phyloP scores from a whole-genome alignment of 2,329 filamentous ascomycete genomes.

The Aspergillus awamori region DNA sequence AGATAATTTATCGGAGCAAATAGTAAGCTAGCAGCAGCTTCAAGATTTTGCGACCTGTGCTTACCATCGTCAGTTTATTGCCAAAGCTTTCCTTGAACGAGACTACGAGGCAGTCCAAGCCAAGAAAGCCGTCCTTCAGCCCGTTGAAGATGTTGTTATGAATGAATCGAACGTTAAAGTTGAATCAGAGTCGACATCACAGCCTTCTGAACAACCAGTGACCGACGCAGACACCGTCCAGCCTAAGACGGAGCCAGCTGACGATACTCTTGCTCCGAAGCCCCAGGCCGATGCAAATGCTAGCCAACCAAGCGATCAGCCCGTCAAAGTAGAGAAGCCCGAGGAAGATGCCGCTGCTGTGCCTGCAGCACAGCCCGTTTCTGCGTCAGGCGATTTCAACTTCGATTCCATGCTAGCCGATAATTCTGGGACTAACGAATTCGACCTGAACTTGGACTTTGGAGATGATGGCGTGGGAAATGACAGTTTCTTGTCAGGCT shows the following conservation, averaged over 20 bases:
- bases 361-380: constrained; percentile 27
- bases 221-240: constrained; percentile 23
- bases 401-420: constrained; percentile 47
- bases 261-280: constrained; percentile 15
- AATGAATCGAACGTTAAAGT: constrained; percentile 23
- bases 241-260: constrained; percentile 18
- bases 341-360: constrained; percentile 17
- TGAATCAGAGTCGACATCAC: constrained; percentile 21
- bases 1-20: constrained; percentile 46
- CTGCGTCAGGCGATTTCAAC: constrained; percentile 38
- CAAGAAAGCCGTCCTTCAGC: constrained; percentile 32
- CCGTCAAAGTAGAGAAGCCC: constrained; percentile 30
- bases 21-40: constrained; percentile 34
- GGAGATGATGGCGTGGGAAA: constrained; percentile 43
- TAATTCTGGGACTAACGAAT: constrained; percentile 36
- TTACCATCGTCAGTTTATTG: constrained; percentile 40
- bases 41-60: background rate
- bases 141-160: constrained; percentile 36
- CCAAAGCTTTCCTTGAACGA: constrained; percentile 47
- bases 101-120: constrained; percentile 44
- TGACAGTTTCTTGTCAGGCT: constrained; percentile 41
- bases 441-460: constrained; percentile 46
- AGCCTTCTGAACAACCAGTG: constrained; percentile 23
- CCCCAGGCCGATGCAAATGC: constrained; percentile 20
- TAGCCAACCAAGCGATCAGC: constrained; percentile 17